These are phyloP conservation scores for Heliamphora pulchella DNA, from an alignment of 179 eudicot species.

Conservation along the genomic window DNA sequence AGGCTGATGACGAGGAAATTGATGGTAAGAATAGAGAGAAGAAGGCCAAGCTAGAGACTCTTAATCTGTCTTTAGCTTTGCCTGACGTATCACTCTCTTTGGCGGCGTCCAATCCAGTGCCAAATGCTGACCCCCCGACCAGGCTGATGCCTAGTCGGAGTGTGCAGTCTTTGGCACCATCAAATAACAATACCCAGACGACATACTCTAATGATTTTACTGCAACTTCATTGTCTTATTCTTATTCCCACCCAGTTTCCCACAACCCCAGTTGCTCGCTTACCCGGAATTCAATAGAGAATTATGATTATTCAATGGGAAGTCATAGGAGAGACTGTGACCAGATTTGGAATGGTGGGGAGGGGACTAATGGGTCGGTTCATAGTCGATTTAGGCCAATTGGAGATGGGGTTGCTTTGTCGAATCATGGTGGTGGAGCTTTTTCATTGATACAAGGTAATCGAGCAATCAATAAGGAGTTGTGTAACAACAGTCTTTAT, in stretches of 20 bases:
- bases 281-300: slow-evolving; percentile 60
- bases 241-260: slow-evolving; percentile 57
- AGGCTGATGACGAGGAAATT: slow-evolving; percentile 35
- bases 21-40: slow-evolving; percentile 41
- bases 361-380: slow-evolving; percentile 88
- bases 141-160: slow-evolving; percentile 36
- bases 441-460: slow-evolving; percentile 40
- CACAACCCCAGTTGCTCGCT: slow-evolving; percentile 89
- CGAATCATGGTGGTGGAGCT: slow-evolving; percentile 46
- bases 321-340: slow-evolving; percentile 59
- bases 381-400: slow-evolving; percentile 84
- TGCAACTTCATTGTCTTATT: slow-evolving; percentile 52
- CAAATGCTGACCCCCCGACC: slow-evolving; percentile 30
- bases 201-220: slow-evolving; percentile 74
- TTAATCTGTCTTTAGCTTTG: slow-evolving; percentile 57
- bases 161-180: slow-evolving; percentile 48
- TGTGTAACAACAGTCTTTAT: slow-evolving; percentile 31
- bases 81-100: slow-evolving; percentile 71
- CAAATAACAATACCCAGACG: slow-evolving; percentile 42
- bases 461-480: slow-evolving; percentile 36
- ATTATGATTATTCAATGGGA: slow-evolving; percentile 54
- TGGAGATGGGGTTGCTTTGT: slow-evolving; percentile 56
- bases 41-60: slow-evolving; percentile 61
- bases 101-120: slow-evolving; percentile 48
- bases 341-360: slow-evolving; percentile 74